Evolutionary conservation across 176 grass and related monocot genomes (phyloP).

Genomic region (Zoysia japonica): DNA sequence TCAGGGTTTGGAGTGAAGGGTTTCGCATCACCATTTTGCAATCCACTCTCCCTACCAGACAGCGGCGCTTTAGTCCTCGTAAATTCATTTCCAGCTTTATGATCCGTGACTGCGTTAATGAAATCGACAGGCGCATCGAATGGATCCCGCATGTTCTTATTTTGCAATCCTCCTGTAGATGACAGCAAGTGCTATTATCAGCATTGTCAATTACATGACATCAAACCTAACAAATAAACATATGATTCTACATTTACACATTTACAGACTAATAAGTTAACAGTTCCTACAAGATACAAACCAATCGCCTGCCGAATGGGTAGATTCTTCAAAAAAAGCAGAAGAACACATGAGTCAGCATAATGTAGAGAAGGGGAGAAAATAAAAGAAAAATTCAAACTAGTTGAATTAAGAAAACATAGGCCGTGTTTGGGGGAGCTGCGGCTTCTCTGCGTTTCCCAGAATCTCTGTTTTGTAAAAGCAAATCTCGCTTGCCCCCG

Average conservation of each 20-base stretch:
- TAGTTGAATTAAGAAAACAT: background rate
- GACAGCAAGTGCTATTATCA: background rate
- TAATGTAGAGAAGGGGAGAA: background rate
- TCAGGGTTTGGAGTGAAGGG: conserved; percentile 43
- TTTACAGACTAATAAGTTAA: background rate
- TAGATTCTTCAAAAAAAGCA: background rate
- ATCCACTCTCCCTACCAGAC: conserved; percentile 37
- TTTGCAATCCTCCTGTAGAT: conserved; percentile 30
- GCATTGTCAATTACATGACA: conserved; percentile 1
- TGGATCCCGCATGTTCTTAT: conserved; percentile 64
- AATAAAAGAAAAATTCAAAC: background rate
- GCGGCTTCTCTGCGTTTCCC: too few species aligned
- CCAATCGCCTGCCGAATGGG: background rate
- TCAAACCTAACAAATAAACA: background rate
- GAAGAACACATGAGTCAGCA: background rate
- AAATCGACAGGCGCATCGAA: conserved; percentile 51
- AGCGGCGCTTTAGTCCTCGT: conserved; percentile 9
- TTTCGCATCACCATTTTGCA: conserved; percentile 57
- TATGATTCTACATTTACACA: background rate
- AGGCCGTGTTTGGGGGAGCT: too few species aligned
- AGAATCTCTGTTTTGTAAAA: too few species aligned
- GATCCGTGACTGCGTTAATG: conserved; percentile 22
- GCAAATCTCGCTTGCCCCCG: too few species aligned
- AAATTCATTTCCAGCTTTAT: conserved; percentile 41
- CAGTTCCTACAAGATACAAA: background rate